These are phyloP conservation scores for Aspergillus pseudoviridinutans DNA, from an alignment of 2,329 filamentous ascomycete species.

Conservation along the genomic window DNA sequence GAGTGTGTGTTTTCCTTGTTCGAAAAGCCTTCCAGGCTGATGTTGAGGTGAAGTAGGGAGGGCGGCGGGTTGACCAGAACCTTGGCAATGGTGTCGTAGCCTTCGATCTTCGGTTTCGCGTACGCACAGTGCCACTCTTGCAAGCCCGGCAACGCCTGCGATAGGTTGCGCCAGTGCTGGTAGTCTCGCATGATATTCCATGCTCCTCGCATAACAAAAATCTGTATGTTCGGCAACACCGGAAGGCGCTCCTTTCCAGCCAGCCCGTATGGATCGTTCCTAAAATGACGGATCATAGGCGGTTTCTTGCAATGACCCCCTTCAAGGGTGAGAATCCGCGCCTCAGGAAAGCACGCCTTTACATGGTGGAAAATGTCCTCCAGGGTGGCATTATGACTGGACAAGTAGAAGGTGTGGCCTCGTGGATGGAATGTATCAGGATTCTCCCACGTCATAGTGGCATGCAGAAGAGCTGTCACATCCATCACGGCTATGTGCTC, in stretches of 20 bases:
- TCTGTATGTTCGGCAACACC: conserved; percentile 55
- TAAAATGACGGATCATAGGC: conserved; percentile 61
- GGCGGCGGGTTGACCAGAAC: conserved; percentile 57
- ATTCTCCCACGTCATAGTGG: conserved; percentile 24
- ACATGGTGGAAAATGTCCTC: conserved; percentile 67
- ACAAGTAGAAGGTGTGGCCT: conserved; percentile 30
- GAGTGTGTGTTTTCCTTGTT: conserved; percentile 60
- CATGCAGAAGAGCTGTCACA: conserved; percentile 19
- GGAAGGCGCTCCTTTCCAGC: conserved; percentile 39
- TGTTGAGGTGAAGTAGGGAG: conserved; percentile 59
- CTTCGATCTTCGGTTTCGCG: conserved; percentile 70
- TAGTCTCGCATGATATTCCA: conserved; percentile 70
- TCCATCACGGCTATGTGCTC: conserved; percentile 21
- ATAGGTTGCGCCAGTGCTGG: conserved; percentile 60
- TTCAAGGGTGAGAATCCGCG: conserved; percentile 66
- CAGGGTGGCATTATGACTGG: conserved; percentile 62
- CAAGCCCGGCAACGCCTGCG: conserved; percentile 61
- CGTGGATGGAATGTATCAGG: conserved; percentile 19
- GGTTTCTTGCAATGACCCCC: conserved; percentile 75
- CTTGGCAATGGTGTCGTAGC: conserved; percentile 64
- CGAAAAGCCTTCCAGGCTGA: conserved; percentile 70
- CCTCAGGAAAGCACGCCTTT: conserved; percentile 54
- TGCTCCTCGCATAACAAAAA: conserved; percentile 68
- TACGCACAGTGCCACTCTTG: conserved; percentile 52
- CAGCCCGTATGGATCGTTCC: conserved; percentile 29